Conservation (phyloP, 2,329 filamentous ascomycete species). For the Colletotrichum melonis region DNA sequence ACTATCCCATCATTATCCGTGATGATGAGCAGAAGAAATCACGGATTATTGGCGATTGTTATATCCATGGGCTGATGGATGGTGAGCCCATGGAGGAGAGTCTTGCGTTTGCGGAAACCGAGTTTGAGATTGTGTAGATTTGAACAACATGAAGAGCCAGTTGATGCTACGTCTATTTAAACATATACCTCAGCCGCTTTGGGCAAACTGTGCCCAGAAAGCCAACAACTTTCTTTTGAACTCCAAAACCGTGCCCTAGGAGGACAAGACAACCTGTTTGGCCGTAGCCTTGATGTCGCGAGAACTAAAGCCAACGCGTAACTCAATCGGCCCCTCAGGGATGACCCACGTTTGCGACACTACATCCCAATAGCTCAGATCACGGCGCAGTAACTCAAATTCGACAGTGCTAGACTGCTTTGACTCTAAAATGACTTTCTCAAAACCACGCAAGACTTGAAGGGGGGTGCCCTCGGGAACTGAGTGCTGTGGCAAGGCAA, state of each 20-base stretch:
- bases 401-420: conserved; percentile 60
- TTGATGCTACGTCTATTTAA: not conserved
- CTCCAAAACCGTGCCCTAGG: not conserved
- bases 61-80: conserved; percentile 15
- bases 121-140: not conserved
- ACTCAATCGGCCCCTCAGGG: conserved; percentile 54
- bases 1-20: conserved; percentile 3
- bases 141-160: not conserved
- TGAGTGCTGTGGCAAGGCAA: conserved; percentile 49
- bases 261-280: not conserved
- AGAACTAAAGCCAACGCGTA: conserved; percentile 50
- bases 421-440: conserved; percentile 65
- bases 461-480: conserved; percentile 53
- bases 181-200: not conserved
- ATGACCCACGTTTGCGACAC: conserved; percentile 69
- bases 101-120: not conserved
- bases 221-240: not conserved
- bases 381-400: conserved; percentile 68
- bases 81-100: not conserved
- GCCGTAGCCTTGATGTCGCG: conserved; percentile 17
- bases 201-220: not conserved
- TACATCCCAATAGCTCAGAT: conserved; percentile 75
- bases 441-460: conserved; percentile 72
- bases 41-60: not conserved
- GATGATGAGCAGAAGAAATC: not conserved